Conservation (phyloP, 768 basidiomycete genomes). For the Calocybe gangraenosa region DNA sequence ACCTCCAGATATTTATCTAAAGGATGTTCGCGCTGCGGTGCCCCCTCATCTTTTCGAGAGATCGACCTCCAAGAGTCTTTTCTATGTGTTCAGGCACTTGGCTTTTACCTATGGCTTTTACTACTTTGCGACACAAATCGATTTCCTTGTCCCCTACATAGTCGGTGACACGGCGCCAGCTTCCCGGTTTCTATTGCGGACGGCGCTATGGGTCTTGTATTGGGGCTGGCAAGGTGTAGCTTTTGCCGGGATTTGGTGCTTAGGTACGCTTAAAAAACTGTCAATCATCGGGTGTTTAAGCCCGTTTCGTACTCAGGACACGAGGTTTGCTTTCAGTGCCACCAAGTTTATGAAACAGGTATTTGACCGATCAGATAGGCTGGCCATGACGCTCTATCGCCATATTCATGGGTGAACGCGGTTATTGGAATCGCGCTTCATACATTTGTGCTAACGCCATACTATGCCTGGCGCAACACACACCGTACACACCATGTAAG, state of each 20-base stretch:
- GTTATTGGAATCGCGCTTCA: conserved; percentile 38
- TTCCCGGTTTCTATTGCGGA: conserved; percentile 19
- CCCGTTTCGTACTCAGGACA: conserved; percentile 39
- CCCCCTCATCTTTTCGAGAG: conserved; percentile 43
- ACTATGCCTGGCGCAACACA: conserved; percentile 66
- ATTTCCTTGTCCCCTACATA: conserved; percentile 8
- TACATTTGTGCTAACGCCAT: conserved; percentile 47
- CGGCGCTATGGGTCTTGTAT: conserved; percentile 38
- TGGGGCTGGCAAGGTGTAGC: conserved; percentile 49
- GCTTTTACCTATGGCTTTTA: conserved; percentile 34
- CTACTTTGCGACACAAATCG: conserved; percentile 33
- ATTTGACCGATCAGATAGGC: conserved; percentile 26
- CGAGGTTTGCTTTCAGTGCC: conserved; percentile 27
- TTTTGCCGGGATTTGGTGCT: conserved; percentile 40
- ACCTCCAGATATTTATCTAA: conserved; percentile 38
- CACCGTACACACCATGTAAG: conserved; percentile 63
- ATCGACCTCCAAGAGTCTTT: conserved; percentile 38
- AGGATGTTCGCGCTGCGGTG: conserved; percentile 43
- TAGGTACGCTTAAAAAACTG: conserved; percentile 31
- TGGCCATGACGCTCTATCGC: conserved; percentile 46
- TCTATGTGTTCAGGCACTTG: conserved; percentile 41
- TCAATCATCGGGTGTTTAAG: no score
- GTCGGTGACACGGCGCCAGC: conserved; percentile 6
- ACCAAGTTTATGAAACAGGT: background rate
- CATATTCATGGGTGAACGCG: conserved; percentile 31